phyloP scores from a whole-genome alignment of 495 filamentous ascomycete genomes.

The Lasiosphaeria hispida region DNA sequence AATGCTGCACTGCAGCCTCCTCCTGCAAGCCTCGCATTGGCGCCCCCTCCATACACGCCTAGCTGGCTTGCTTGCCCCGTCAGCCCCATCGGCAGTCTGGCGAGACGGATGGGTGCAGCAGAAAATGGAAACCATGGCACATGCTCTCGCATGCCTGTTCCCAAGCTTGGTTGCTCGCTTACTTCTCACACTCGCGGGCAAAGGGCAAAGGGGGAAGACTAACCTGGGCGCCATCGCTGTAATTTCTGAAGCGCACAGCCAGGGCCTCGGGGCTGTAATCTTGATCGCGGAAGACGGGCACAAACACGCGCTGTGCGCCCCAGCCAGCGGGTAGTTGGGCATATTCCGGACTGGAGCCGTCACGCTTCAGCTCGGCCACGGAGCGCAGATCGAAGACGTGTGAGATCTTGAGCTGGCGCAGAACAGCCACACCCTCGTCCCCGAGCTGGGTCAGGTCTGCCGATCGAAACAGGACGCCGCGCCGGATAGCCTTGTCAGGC shows the following conservation, averaged over 20 bases:
- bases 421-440: constrained; percentile 46
- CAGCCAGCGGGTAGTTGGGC: constrained; percentile 29
- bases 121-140: too few species aligned
- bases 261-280: constrained; percentile 56
- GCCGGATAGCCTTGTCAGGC: constrained; percentile 39
- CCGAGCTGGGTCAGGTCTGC: constrained; percentile 55
- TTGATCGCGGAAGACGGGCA: constrained; percentile 56
- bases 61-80: too few species aligned
- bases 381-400: constrained; percentile 68
- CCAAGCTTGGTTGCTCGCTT: neutral
- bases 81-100: too few species aligned
- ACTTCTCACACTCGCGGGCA: neutral
- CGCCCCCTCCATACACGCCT: too few species aligned
- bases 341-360: constrained; percentile 26
- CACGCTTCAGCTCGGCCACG: constrained; percentile 40
- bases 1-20: too few species aligned
- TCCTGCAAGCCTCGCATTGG: too few species aligned
- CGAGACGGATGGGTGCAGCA: too few species aligned
- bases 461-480: constrained; percentile 54
- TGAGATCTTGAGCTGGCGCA: constrained; percentile 56
- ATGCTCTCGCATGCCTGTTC: too few species aligned
- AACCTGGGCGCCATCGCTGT: constrained; percentile 45
- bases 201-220: constrained; percentile 14
- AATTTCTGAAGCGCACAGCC: constrained; percentile 48
- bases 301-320: constrained; percentile 51